Evolutionary conservation across 352 stramenopile genomes (phyloP), one percentile per base, ranked within the genome.

Genomic region (Phytopythium cucurbitacearum): DNA sequence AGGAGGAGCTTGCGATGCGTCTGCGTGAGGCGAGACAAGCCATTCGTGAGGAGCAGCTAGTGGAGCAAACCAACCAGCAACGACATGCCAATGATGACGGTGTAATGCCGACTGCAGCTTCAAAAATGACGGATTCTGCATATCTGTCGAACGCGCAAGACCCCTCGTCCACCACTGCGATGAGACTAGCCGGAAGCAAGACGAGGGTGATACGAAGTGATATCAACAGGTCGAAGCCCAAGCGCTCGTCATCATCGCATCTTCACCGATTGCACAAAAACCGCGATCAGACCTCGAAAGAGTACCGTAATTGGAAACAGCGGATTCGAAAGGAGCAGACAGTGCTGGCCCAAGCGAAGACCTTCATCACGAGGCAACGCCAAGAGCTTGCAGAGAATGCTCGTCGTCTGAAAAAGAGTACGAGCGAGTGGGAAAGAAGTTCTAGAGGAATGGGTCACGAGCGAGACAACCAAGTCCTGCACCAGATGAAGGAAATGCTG

Each of bases 401-500:
- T 2, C 70, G 84, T 4, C 67, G 80, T 51, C 59, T 89, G 49
- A 75, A 73, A 52, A 55, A 62, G 13, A 78, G 80, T 40, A 81
- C 82, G 55, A 60, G 40, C 7, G 64, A 82, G 28, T 89, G 79
- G 79, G 68, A 69, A 33, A 59, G 44, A 13, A 68, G 78, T 51
- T 71, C 62, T 54, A 48, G 51, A 13, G 16, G 7, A 5, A 47
- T 38, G 9, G 51, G 52, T 16, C 48, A 55, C 15, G 36, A 35
- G 6, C 40, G 56, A 13, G 43, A 59, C 16, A 64, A 65, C 50
- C 65, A 67, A 16, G 72, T 85, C 41, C 56, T 82, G 33, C 61
- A 65, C 4, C 73, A 89, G 46, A 80, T 86, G 62, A 82, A 81
- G 48, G 60, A 61, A 3, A 86, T 87, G 65, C 80, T 87, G 40